Conservation (phyloP, 768 basidiomycete genomes). For the Lyophyllum semitale region DNA sequence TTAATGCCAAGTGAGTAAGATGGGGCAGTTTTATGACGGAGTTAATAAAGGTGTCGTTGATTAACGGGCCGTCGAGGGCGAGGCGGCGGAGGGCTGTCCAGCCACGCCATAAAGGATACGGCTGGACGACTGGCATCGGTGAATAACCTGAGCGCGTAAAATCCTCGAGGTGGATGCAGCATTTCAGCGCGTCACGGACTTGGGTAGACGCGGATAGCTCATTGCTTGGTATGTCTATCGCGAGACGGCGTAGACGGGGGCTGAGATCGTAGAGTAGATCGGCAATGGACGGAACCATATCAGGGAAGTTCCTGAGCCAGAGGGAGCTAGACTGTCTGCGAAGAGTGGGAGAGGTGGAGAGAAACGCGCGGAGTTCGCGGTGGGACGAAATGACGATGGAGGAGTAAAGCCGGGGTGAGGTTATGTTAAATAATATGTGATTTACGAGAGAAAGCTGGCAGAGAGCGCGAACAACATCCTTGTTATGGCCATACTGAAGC, state of each 20-base stretch:
- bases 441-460: constrained; percentile 11
- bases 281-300: constrained; percentile 2
- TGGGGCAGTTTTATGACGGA: constrained; percentile 4
- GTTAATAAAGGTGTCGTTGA: constrained; percentile 12
- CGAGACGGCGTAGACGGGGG: constrained; percentile 13
- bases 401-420: constrained; percentile 12
- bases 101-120: constrained; percentile 6
- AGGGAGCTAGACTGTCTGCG: constrained; percentile 5
- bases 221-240: constrained; percentile 9
- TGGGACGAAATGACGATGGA: constrained; percentile 13
- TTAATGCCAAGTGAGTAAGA: constrained; percentile 13
- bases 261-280: constrained; percentile 10
- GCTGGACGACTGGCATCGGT: constrained; percentile 11
- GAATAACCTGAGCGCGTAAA: constrained; percentile 15
- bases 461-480: constrained; percentile 11
- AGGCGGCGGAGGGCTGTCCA: constrained; percentile 15
- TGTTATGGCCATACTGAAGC: constrained; percentile 13
- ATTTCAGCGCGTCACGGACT: constrained; percentile 7
- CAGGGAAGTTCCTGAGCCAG: constrained; percentile 8
- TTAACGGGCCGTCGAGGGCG: constrained; percentile 12
- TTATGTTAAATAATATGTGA: constrained; percentile 4
- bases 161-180: constrained; percentile 13
- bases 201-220: constrained; percentile 5
- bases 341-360: constrained; percentile 4
- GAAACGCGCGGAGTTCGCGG: constrained; percentile 3